A percentile compares a stretch with the other conserved stretches of the same genome.
Conservation (phyloP, 2,329 filamentous ascomycete species). For the Claviceps humidiphila region DNA sequence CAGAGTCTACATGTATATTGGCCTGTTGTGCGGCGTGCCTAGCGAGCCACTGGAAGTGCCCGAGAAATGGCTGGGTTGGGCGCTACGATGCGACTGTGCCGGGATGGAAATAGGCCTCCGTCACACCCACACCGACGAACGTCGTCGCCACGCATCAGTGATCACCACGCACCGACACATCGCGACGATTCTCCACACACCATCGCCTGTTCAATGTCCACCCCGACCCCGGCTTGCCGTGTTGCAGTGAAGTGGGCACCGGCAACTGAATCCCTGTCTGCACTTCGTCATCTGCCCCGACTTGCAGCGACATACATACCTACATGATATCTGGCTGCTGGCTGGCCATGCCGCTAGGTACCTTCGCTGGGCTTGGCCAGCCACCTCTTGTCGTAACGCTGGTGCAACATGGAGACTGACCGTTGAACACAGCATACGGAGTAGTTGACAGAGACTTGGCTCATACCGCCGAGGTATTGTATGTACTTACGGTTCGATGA, state of each 20-base stretch:
- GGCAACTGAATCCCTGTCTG: background rate
- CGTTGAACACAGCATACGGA: background rate
- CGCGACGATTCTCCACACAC: background rate
- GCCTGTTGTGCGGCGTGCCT: background rate
- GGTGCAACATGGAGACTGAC: background rate
- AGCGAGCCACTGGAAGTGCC: background rate
- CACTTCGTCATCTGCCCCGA: background rate
- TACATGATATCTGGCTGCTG: background rate
- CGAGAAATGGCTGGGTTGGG: background rate
- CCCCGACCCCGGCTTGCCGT: background rate
- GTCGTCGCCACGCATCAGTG: background rate
- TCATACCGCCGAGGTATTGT: no score
- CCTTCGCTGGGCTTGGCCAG: no score
- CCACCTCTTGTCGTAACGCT: no score
- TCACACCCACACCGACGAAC: constrained; percentile 3
- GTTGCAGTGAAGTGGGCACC: background rate
- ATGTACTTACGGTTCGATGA: no score
- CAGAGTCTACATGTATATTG: background rate
- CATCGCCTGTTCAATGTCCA: background rate
- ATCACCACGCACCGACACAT: background rate
- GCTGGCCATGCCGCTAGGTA: background rate
- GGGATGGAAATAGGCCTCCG: constrained; percentile 1
- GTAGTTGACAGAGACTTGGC: no score
- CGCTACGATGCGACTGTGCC: constrained; percentile 3
- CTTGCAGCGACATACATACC: background rate